phyloP scores from a whole-genome alignment of 495 filamentous ascomycete species.

The Hypoxylon fragiforme region DNA sequence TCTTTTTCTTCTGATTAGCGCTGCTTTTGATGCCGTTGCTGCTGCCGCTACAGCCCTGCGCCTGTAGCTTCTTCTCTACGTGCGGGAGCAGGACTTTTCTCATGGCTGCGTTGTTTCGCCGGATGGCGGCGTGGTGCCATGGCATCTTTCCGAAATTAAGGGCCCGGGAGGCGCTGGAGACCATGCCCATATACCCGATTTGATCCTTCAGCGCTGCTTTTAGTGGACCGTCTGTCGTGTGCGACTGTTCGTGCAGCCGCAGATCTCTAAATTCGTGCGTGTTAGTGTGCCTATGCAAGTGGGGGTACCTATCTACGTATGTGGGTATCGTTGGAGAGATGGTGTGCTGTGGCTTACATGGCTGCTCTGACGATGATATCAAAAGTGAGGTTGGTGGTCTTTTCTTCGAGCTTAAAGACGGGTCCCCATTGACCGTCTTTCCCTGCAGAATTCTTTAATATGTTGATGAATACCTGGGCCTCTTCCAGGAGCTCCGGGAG shows the following conservation, averaged over 20 bases:
- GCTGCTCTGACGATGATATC: constrained; percentile 43
- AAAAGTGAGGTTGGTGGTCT: constrained; percentile 41
- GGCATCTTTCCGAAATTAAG: constrained; percentile 18
- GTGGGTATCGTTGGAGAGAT: too few species aligned
- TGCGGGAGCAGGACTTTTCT: constrained; percentile 29
- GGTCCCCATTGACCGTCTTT: constrained; percentile 33
- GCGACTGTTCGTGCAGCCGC: constrained; percentile 31
- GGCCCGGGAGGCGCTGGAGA: constrained; percentile 17
- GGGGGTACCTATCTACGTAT: too few species aligned
- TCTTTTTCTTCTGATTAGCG: constrained; percentile 31
- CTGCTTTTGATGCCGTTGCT: too few species aligned
- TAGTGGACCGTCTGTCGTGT: constrained; percentile 23
- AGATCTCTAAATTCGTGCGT: constrained; percentile 30
- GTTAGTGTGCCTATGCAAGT: constrained; percentile 18
- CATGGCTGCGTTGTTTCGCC: constrained; percentile 33
- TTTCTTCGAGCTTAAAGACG: constrained; percentile 40
- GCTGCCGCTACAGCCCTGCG: constrained; percentile 6
- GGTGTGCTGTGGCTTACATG: constrained; percentile 27
- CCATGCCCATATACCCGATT: constrained; percentile 22
- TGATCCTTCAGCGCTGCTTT: constrained; percentile 30
- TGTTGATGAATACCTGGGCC: constrained; percentile 35
- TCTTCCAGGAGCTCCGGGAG: constrained; percentile 47
- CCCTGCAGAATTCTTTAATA: constrained; percentile 34
- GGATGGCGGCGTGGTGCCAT: constrained; percentile 23
- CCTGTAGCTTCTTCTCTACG: constrained; percentile 31